These are phyloP conservation scores for Vicia sativa DNA, from an alignment of 306 rosid genomes.

Conservation along the genomic window DNA sequence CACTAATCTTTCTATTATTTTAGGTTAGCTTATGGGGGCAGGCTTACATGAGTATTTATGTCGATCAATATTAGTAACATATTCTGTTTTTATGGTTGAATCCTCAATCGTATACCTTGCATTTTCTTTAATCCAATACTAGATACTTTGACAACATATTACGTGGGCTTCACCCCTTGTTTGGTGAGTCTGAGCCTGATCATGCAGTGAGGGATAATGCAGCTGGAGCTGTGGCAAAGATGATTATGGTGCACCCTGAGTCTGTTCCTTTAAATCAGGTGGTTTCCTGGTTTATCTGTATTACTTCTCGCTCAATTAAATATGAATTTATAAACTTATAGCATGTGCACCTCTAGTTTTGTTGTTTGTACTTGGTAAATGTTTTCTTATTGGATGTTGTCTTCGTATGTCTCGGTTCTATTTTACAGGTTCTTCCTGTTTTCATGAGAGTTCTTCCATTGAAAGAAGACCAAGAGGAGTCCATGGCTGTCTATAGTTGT, in stretches of 20 bases:
- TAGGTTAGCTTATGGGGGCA: conserved; percentile 1
- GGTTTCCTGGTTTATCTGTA: conserved; percentile 26
- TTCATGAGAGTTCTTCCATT: conserved; percentile 89
- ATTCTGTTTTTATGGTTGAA: conserved; percentile 28
- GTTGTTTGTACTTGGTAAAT: conserved; percentile 10
- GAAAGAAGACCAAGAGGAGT: conserved; percentile 96
- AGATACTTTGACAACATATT: conserved; percentile 82
- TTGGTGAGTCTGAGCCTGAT: conserved; percentile 96
- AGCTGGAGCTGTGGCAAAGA: conserved; percentile 98
- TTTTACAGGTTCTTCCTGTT: conserved; percentile 86
- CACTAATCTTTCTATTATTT: conserved; percentile 17
- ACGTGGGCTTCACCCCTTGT: conserved; percentile 85
- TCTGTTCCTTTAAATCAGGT: conserved; percentile 92
- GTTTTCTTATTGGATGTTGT: conserved; percentile 10
- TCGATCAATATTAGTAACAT: conserved; percentile 4
- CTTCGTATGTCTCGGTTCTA: conserved; percentile 31
- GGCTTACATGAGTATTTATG: conserved; percentile 20
- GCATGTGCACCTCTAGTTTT: conserved; percentile 10
- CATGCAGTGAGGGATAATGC: conserved; percentile 97
- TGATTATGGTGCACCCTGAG: conserved; percentile 98
- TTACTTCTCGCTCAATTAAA: conserved; percentile 4
- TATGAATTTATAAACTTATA: background rate
- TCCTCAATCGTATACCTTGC: conserved; percentile 17
- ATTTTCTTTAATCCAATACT: conserved; percentile 46
- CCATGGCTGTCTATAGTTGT: conserved; percentile 88